A percentile compares a stretch with the other conserved stretches of the same genome.
Evolutionary conservation across 345 rosid species (phyloP).

Genomic region (Eucalyptus paniculata): DNA sequence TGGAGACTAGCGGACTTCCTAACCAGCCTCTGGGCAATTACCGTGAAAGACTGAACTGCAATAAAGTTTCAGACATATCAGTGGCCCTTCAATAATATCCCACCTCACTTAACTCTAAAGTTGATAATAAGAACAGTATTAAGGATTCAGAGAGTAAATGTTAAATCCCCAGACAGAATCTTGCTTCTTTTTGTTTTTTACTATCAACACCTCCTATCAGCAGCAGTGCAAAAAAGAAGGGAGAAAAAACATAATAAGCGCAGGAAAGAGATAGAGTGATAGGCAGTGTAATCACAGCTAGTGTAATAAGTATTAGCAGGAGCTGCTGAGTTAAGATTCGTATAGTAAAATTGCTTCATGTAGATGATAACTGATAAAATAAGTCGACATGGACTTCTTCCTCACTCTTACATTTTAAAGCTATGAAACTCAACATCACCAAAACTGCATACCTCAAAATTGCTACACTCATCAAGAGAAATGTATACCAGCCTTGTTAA

Average conservation of each 20-base stretch:
- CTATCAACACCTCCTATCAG: background rate
- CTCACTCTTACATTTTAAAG: background rate
- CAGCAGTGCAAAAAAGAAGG: background rate
- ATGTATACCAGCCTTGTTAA: conserved; percentile 83
- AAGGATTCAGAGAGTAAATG: background rate
- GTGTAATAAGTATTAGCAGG: background rate
- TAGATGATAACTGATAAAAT: background rate
- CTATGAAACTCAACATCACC: background rate
- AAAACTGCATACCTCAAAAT: background rate
- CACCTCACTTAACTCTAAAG: background rate
- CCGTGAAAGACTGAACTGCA: background rate
- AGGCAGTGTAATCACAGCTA: background rate
- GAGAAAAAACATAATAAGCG: background rate
- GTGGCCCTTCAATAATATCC: background rate
- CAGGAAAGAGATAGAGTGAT: background rate
- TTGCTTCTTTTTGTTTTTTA: background rate
- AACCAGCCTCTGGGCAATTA: background rate
- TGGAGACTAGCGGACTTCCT: background rate
- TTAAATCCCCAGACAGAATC: background rate
- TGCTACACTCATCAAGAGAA: conserved; percentile 2
- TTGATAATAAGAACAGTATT: background rate
- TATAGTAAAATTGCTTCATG: background rate
- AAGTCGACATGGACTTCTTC: background rate
- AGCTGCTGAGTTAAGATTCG: background rate
- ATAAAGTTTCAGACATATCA: background rate